phyloP scores from a whole-genome alignment of 306 rosid genomes.

The Delonix regia region DNA sequence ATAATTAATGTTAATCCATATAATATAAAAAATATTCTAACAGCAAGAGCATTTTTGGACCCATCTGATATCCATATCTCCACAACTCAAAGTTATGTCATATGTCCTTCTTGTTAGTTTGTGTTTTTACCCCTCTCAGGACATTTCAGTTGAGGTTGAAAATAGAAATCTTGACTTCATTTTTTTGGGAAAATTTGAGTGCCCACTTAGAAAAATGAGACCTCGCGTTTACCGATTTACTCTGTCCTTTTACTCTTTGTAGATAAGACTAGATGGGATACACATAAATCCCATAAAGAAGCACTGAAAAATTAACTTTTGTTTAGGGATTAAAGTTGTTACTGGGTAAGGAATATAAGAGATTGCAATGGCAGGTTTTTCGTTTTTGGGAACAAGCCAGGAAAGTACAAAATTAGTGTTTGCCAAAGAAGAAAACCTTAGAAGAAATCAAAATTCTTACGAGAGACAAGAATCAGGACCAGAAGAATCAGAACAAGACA shows the following conservation, averaged over 20 bases:
- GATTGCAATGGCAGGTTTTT: slow-evolving; percentile 53
- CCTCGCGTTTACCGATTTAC: slow-evolving; percentile 25
- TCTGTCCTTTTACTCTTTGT: slow-evolving; percentile 36
- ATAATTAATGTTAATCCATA: too few species aligned
- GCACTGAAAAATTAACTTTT: slow-evolving; percentile 33
- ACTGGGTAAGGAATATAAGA: slow-evolving; percentile 51
- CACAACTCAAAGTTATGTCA: slow-evolving; percentile 37
- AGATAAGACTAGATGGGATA: slow-evolving; percentile 19
- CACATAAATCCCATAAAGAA: slow-evolving; percentile 26
- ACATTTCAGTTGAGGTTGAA: slow-evolving; percentile 33
- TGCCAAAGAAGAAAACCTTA: slow-evolving; percentile 25
- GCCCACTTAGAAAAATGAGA: not conserved
- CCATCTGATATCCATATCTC: slow-evolving; percentile 52
- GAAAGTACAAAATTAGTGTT: not conserved
- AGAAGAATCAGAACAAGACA: not conserved
- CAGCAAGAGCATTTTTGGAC: slow-evolving; percentile 29
- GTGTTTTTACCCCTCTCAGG: slow-evolving; percentile 31
- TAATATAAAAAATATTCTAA: too few species aligned
- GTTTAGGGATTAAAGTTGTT: slow-evolving; percentile 28
- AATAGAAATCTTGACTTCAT: slow-evolving; percentile 17
- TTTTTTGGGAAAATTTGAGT: slow-evolving; percentile 1
- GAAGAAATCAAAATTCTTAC: slow-evolving; percentile 32
- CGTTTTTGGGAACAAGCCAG: slow-evolving; percentile 41
- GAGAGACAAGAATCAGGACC: not conserved
- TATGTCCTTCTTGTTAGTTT: slow-evolving; percentile 45